These are phyloP conservation scores for Cercospora sp. DNA, from an alignment of 2,329 filamentous ascomycete genomes.

Conservation along the genomic window DNA sequence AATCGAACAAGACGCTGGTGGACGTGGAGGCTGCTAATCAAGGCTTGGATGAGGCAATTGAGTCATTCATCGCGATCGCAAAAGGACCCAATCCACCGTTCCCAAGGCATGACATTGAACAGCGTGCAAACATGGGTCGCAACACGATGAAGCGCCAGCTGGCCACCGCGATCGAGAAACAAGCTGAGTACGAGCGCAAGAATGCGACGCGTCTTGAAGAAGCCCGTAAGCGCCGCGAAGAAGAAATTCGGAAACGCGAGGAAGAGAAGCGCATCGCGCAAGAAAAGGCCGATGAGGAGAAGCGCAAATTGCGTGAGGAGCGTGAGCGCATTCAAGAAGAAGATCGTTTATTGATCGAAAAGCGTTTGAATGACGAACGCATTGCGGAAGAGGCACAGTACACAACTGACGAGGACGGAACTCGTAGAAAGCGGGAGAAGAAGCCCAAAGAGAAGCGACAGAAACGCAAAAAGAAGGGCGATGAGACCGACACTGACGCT, in stretches of 20 bases:
- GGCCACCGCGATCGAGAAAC: slow-evolving; percentile 77
- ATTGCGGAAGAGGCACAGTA: slow-evolving; percentile 68
- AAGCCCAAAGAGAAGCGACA: slow-evolving; percentile 47
- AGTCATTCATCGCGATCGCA: slow-evolving; percentile 61
- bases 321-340: slow-evolving; percentile 76
- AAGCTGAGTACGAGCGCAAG: slow-evolving; percentile 88
- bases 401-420: slow-evolving; percentile 82
- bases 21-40: slow-evolving; percentile 79
- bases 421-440: slow-evolving; percentile 77
- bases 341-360: slow-evolving; percentile 69
- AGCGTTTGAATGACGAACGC: slow-evolving; percentile 69
- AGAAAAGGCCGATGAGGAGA: slow-evolving; percentile 69
- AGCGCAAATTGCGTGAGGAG: slow-evolving; percentile 82
- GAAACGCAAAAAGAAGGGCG: slow-evolving; percentile 64
- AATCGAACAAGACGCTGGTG: slow-evolving; percentile 72
- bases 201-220: slow-evolving; percentile 85
- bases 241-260: slow-evolving; percentile 74
- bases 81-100: slow-evolving; percentile 72
- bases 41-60: slow-evolving; percentile 84
- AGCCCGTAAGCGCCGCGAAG: slow-evolving; percentile 76
- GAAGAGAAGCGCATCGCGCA: slow-evolving; percentile 69
- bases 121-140: slow-evolving; percentile 93
- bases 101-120: slow-evolving; percentile 84
- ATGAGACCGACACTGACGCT: slow-evolving; percentile 47
- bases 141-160: slow-evolving; percentile 94